These are phyloP conservation scores for Chamaecrista fasciculata DNA, from an alignment of 306 rosid species.

Conservation along the genomic window DNA sequence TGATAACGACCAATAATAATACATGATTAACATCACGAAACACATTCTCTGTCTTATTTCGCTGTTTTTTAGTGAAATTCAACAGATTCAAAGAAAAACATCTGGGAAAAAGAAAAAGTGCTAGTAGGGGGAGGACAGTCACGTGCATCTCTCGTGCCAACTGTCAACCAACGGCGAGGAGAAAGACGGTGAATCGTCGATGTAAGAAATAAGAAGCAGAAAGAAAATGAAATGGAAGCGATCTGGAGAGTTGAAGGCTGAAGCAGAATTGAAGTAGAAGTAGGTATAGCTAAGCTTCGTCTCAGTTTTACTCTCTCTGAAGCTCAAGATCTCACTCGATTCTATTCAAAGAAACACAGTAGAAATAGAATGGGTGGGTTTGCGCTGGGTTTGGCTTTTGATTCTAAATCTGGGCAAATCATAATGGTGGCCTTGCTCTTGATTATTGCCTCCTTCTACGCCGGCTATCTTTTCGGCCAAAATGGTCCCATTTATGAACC, in stretches of 20 bases:
- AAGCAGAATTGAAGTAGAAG: background rate
- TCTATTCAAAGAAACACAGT: background rate
- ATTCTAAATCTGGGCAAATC: conserved; percentile 43
- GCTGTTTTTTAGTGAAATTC: too few relatives aligned
- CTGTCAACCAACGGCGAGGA: background rate
- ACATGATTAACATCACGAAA: too few relatives aligned
- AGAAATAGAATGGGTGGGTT: background rate
- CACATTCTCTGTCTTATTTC: too few relatives aligned
- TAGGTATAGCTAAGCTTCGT: background rate
- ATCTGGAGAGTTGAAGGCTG: background rate
- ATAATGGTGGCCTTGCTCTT: conserved; percentile 40
- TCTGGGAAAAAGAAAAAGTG: too few relatives aligned
- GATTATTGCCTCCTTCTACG: conserved; percentile 48
- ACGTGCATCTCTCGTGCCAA: conserved; percentile 14
- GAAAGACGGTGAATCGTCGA: background rate
- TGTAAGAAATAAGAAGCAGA: background rate
- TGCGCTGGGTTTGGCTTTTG: conserved; percentile 27
- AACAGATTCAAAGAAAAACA: background rate
- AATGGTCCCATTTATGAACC: conserved; percentile 48
- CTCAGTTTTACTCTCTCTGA: background rate
- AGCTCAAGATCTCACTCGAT: conserved; percentile 2
- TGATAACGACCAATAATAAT: too few relatives aligned
- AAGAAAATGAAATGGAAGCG: background rate
- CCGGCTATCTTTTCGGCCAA: conserved; percentile 50
- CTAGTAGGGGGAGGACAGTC: too few relatives aligned